Percentiles rank a stretch among this genome's conserved stretches.
Conservation (phyloP, 2,329 filamentous ascomycete genomes). For the Penicillium occitanis region DNA sequence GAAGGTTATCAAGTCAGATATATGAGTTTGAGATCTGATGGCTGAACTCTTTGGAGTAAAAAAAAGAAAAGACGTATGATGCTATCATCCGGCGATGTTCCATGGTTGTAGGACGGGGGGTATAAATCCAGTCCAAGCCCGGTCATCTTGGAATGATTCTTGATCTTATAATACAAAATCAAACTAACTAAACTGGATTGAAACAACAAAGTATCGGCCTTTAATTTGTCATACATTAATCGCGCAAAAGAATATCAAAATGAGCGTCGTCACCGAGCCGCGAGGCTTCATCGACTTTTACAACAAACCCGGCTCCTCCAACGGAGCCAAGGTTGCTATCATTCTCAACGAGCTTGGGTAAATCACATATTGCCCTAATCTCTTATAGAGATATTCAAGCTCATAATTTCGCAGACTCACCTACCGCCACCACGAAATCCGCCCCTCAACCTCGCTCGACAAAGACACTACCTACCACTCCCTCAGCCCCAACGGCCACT, state of each 20-base stretch:
- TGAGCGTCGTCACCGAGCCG: slow-evolving; percentile 1
- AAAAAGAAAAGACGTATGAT: neutral
- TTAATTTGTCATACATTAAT: neutral
- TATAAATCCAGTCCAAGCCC: neutral
- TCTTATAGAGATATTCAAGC: no score
- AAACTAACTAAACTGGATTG: neutral
- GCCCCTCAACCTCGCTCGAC: neutral
- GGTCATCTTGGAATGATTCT: neutral
- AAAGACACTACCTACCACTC: neutral
- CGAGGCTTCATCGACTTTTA: slow-evolving; percentile 11
- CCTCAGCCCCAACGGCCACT: neutral
- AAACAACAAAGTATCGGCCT: no score
- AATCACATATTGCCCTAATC: neutral
- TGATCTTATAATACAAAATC: neutral
- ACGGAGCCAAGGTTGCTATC: slow-evolving; percentile 1
- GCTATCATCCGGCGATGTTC: neutral
- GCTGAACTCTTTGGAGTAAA: neutral
- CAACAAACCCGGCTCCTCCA: neutral
- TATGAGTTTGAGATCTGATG: neutral
- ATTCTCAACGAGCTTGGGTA: slow-evolving; percentile 8
- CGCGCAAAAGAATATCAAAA: neutral
- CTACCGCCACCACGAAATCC: neutral
- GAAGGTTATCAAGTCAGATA: neutral
- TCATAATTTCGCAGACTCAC: neutral
- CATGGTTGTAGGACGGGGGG: neutral